Base-by-base conservation (phyloP, 805 yeast species). In the Candida adriatica region DNA sequence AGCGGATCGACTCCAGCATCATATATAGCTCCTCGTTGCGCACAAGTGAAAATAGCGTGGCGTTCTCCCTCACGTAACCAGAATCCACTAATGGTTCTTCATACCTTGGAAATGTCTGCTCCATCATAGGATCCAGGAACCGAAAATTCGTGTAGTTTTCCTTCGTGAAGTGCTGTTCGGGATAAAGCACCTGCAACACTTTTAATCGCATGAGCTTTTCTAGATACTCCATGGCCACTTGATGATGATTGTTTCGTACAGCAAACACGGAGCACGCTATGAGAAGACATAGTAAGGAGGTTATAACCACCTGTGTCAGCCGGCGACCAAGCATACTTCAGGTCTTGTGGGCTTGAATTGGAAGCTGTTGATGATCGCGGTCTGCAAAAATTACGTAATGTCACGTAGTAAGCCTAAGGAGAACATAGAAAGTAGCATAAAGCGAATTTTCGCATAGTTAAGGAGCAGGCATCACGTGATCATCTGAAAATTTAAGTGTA, bases 1-100 rank as follows among this genome's bases (percentile, higher is more conserved):
- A 66, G 41, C 73, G 68, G 30, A 83, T 71, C 4, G 90, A 68
- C 26, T 67, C 66, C 6, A 77, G 52, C 50, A 83, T 62, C 10
- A 58, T 59, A 48, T 66, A 70, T 4, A 82, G 56, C 37, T 84
- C 92, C 8, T 59, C 49, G 51, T 84, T 82, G 43, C 87, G 66
- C 26, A 84, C 85, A 21, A 84, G 60, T 3, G 85, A 74, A 43
- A 80, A 70, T 45, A 83, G 66, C 1, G 84, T 72, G 4, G 86
- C 90, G 40, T 70, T 77, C 41, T 64, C 76, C 30, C 62, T 59
- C 13, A 38, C 37, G 30, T 62, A 64, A 24, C 51, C 51, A 19
- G 39, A 23, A 6, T 42, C 45, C 4, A 17, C 39, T n/a, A 21
- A 26, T 5, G 38, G 22, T 26, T 43, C 45, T 1, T 16, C 17